Conservation (phyloP, 2,329 filamentous ascomycete genomes). For the Elsinoe necatrix region DNA sequence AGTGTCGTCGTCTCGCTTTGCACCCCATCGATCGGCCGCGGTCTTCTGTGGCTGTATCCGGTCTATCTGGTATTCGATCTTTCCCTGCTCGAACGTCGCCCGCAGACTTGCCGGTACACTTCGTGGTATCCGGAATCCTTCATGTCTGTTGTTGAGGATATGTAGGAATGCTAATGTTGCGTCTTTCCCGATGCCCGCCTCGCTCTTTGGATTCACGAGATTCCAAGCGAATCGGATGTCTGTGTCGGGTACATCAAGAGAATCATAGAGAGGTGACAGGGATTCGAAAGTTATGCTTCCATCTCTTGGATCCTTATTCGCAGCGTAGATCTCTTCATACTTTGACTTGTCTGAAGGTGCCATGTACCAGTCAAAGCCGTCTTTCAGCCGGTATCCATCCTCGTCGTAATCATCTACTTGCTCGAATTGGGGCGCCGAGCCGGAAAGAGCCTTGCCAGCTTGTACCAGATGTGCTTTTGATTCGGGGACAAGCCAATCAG, state of each 20-base stretch:
- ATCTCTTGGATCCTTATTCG: constrained; percentile 70
- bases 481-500: constrained; percentile 95
- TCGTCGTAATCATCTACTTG: constrained; percentile 66
- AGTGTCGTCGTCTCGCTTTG: constrained; percentile 69
- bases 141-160: constrained; percentile 91
- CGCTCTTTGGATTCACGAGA: constrained; percentile 84
- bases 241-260: constrained; percentile 62
- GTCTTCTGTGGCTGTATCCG: constrained; percentile 52
- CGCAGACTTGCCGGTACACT: constrained; percentile 86
- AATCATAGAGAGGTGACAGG: constrained; percentile 76
- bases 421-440: constrained; percentile 75
- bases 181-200: constrained; percentile 81
- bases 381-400: constrained; percentile 76
- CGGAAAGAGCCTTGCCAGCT: constrained; percentile 68
- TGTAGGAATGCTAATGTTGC: constrained; percentile 90
- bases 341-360: constrained; percentile 80
- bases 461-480: constrained; percentile 87
- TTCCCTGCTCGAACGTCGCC: constrained; percentile 84
- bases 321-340: constrained; percentile 95
- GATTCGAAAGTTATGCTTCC: constrained; percentile 69
- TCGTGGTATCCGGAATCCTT: constrained; percentile 88
- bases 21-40: constrained; percentile 67
- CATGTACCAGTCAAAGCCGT: constrained; percentile 99
- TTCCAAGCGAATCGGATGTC: constrained; percentile 94
- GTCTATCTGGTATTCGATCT: constrained; percentile 93